Evolutionary conservation across 164 flowering plant genomes (phyloP), one percentile per base, ranked within the genome.

Genomic region (Platanus orientalis): DNA sequence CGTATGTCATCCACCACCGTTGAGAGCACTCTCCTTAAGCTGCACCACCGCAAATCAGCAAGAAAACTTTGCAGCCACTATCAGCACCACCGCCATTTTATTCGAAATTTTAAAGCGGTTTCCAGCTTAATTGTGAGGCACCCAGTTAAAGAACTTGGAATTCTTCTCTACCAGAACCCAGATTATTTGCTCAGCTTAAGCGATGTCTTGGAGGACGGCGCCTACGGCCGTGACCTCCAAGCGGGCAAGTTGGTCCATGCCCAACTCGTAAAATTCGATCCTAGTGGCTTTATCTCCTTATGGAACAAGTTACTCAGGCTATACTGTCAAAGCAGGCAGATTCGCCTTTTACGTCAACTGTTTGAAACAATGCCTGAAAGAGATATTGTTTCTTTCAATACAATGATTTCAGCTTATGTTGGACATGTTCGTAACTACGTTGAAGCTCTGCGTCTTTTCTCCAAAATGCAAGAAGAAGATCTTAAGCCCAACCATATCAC

Each of bases 251-350:
- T 40, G 9, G 13, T 57, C 34, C 78, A 71, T 40, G 19, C 75
- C 64, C 64, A 68, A 14, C 70, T 75, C 45, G 29, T 75, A 61
- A 75, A 71, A 65, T 26, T 68, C 42, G 40, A 42, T 10, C 50
- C 60, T 11, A 24, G 20, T 49, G 52, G 68, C 12, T 54, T 23
- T 24, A 27, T 72, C n/a, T 71, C 75, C 25, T 54, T 69, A 1
- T 75, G 79, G 79, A 75, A 75, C 55, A 68, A 66, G 21, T 25
- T 72, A 16, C 70, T 75, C 29, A 45, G 40, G 30, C 21, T 75
- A 13, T 68, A 68, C 55, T 30, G 64, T 29, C 61, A 69, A 34
- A 21, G 40, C 19, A 51, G 64, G 23, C 50, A 54, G 26, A 47
- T 62, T 49, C 55, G 12, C 5, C 27, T 6, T 20, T 25, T 49